These are phyloP conservation scores for Inga laurina DNA, from an alignment of 306 rosid species.

Conservation along the genomic window DNA sequence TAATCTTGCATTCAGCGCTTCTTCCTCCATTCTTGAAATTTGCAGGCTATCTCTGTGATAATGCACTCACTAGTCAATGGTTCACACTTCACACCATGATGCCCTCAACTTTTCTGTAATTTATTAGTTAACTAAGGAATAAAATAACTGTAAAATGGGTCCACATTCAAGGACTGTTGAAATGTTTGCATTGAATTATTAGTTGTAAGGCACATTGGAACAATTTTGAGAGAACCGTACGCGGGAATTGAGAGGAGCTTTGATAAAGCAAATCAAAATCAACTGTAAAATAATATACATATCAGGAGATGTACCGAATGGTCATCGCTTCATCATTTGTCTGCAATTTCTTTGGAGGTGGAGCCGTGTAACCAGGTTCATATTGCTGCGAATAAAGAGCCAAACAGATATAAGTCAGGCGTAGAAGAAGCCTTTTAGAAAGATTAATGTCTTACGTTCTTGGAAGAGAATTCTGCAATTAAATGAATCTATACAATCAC, in stretches of 20 bases:
- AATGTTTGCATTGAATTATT: constrained; percentile 18
- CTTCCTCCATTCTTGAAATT: constrained; percentile 59
- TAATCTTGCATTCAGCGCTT: constrained; percentile 34
- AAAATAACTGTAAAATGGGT: background rate
- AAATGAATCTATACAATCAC: background rate
- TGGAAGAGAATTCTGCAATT: background rate
- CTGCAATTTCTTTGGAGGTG: constrained; percentile 62
- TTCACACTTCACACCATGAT: background rate
- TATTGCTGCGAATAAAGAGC: constrained; percentile 54
- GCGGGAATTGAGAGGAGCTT: constrained; percentile 24
- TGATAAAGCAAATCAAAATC: constrained; percentile 22
- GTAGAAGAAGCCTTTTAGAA: background rate
- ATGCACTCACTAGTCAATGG: background rate
- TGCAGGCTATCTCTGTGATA: constrained; percentile 70
- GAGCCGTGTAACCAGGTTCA: constrained; percentile 82
- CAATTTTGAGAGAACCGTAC: constrained; percentile 37
- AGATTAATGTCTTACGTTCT: background rate
- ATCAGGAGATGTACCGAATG: constrained; percentile 53
- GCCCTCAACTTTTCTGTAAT: background rate
- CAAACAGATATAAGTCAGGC: background rate
- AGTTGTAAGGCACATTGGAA: constrained; percentile 24
- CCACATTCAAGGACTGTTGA: constrained; percentile 19
- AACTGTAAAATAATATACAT: background rate
- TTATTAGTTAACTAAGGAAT: background rate
- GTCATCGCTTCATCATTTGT: constrained; percentile 64